Conservation (phyloP, 805 yeast genomes). For the Yamadazyma takamatsuzukensis region DNA sequence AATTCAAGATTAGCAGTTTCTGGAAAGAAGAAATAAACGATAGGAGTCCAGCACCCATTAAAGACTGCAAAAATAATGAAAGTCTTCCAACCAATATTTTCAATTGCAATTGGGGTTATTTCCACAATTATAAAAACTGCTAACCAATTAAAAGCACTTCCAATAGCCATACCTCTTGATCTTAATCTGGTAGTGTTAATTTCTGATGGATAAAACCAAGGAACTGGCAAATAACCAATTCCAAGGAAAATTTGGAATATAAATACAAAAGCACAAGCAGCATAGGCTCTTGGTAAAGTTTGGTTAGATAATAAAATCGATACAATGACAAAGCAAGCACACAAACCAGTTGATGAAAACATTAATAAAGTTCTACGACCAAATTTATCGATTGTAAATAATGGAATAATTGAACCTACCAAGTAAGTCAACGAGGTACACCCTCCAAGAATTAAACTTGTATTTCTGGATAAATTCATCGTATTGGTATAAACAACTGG, state of each 20-base stretch:
- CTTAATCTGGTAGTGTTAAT: slow-evolving; percentile 51
- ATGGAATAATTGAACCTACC: slow-evolving; percentile 39
- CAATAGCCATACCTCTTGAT: slow-evolving; percentile 48
- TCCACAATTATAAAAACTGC: slow-evolving; percentile 55
- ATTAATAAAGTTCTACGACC: slow-evolving; percentile 37
- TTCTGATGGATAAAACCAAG: slow-evolving; percentile 62
- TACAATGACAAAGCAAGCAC: slow-evolving; percentile 43
- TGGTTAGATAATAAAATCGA: slow-evolving; percentile 38
- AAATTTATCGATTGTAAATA: slow-evolving; percentile 39
- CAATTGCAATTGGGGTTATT: slow-evolving; percentile 55
- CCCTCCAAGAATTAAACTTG: slow-evolving; percentile 34
- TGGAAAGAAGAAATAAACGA: slow-evolving; percentile 61
- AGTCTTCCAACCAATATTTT: slow-evolving; percentile 54
- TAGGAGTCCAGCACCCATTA: slow-evolving; percentile 53
- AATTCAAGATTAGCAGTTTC: slow-evolving; percentile 72
- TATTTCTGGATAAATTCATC: slow-evolving; percentile 38
- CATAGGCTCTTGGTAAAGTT: slow-evolving; percentile 31
- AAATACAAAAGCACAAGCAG: slow-evolving; percentile 61
- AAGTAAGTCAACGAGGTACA: slow-evolving; percentile 38
- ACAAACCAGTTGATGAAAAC: slow-evolving; percentile 37
- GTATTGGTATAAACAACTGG: slow-evolving; percentile 29
- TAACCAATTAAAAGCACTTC: slow-evolving; percentile 57
- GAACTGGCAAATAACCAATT: slow-evolving; percentile 45
- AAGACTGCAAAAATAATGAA: slow-evolving; percentile 65
- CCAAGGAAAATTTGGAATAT: slow-evolving; percentile 48